Conservation (phyloP, 208 protist species). For the Leishmania tarentolae region DNA sequence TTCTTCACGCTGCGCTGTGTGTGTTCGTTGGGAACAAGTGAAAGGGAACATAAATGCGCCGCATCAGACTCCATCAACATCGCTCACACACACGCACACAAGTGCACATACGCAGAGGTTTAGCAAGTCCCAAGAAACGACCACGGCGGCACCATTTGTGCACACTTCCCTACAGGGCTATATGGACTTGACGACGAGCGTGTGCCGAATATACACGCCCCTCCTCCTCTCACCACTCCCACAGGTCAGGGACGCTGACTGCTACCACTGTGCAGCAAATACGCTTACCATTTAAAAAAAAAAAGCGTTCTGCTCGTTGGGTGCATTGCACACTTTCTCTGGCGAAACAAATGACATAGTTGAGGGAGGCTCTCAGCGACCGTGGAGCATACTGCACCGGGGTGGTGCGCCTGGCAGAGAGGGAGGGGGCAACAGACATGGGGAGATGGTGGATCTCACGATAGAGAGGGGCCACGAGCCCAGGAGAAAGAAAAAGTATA, state of each 20-base stretch:
- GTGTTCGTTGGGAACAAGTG: neutral
- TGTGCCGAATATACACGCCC: neutral
- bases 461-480: neutral
- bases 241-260: too few species aligned
- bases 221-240: neutral
- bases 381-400: neutral
- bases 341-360: neutral
- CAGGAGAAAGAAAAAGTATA: neutral
- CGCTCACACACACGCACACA: neutral
- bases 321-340: neutral
- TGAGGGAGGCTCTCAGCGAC: neutral
- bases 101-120: neutral
- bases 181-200: neutral
- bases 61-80: neutral
- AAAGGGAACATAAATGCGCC: neutral
- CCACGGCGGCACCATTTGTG: neutral
- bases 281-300: constrained; percentile 12
- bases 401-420: neutral
- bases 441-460: neutral
- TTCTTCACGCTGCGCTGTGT: neutral
- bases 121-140: neutral
- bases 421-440: neutral
- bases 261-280: neutral
- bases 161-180: neutral
- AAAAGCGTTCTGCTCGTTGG: constrained; percentile 1